Percentiles rank a stretch among this genome's conserved stretches.
phyloP scores from a whole-genome alignment of 1,284 basidiomycete species.

The Cryptococcus depauperatus region DNA sequence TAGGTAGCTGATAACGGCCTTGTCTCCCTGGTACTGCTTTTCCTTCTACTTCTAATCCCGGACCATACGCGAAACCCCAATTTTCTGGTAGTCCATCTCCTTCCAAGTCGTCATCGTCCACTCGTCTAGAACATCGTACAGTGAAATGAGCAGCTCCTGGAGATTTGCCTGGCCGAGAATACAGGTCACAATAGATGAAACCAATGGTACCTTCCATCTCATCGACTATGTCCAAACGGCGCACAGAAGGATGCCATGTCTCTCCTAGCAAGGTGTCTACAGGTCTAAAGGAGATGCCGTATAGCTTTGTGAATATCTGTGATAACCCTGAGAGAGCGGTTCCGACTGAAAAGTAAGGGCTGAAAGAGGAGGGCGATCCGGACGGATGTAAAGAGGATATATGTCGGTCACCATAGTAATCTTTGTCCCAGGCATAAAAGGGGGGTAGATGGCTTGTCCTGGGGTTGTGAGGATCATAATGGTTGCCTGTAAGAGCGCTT shows the following conservation, averaged over 20 bases:
- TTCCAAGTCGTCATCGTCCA: conserved; percentile 76
- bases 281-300: conserved; percentile 69
- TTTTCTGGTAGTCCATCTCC: conserved; percentile 51
- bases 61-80: conserved; percentile 36
- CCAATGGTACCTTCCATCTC: conserved; percentile 79
- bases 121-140: conserved; percentile 83
- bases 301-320: conserved; percentile 71
- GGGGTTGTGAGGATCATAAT: conserved; percentile 2
- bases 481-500: conserved; percentile 13
- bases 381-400: conserved; percentile 53
- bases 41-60: conserved; percentile 36
- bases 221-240: conserved; percentile 78
- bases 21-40: conserved; percentile 48
- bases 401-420: conserved; percentile 57
- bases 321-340: conserved; percentile 81
- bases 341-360: conserved; percentile 63
- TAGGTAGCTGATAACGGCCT: conserved; percentile 75
- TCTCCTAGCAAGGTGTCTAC: conserved; percentile 63
- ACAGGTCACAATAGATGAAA: conserved; percentile 91
- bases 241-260: conserved; percentile 79
- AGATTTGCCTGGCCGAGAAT: conserved; percentile 72
- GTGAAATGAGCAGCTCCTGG: conserved; percentile 91
- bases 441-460: conserved; percentile 48
- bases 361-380: conserved; percentile 57
- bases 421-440: conserved; percentile 86